phyloP scores from a whole-genome alignment of 371 early-diverging fungal genomes.

The Parasitella parasitica region DNA sequence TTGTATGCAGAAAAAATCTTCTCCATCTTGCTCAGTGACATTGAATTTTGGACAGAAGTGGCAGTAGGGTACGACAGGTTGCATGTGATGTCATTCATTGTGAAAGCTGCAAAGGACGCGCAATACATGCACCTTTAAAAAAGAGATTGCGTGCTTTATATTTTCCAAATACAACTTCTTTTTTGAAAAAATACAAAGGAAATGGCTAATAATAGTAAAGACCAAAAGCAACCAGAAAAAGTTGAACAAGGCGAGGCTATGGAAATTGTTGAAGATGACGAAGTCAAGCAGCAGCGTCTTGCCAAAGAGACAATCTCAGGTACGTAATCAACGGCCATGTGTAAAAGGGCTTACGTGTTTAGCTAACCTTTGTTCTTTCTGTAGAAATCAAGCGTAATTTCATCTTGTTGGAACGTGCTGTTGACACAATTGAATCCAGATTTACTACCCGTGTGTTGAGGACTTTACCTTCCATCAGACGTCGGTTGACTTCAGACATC shows the following conservation, averaged over 20 bases:
- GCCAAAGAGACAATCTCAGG: conserved; percentile 41
- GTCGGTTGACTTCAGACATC: conserved; percentile 68
- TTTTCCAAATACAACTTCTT: background rate
- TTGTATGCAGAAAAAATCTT: background rate
- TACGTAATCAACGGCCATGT: conserved; percentile 7
- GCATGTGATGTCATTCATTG: background rate
- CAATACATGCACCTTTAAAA: conserved; percentile 8
- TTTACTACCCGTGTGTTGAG: conserved; percentile 89
- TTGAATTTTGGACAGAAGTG: no score
- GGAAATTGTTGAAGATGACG: conserved; percentile 49
- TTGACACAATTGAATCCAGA: conserved; percentile 80
- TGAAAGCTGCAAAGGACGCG: conserved; percentile 4
- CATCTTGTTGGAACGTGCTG: conserved; percentile 78
- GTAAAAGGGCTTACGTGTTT: background rate
- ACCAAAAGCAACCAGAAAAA: conserved; percentile 25
- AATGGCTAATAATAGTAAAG: conserved; percentile 21
- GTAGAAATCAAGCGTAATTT: conserved; percentile 87
- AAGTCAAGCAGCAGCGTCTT: conserved; percentile 38
- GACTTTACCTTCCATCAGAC: conserved; percentile 76
- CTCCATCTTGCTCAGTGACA: background rate
- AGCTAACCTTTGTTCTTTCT: background rate
- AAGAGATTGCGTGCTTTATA: background rate
- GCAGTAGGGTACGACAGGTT: no score
- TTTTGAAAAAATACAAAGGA: background rate
- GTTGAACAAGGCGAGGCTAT: conserved; percentile 34